A percentile compares a stretch with the other conserved stretches of the same genome.
These are phyloP conservation scores for Lizanozyma gosingica DNA, from an alignment of 1,139 yeast genomes.

Conservation along the genomic window DNA sequence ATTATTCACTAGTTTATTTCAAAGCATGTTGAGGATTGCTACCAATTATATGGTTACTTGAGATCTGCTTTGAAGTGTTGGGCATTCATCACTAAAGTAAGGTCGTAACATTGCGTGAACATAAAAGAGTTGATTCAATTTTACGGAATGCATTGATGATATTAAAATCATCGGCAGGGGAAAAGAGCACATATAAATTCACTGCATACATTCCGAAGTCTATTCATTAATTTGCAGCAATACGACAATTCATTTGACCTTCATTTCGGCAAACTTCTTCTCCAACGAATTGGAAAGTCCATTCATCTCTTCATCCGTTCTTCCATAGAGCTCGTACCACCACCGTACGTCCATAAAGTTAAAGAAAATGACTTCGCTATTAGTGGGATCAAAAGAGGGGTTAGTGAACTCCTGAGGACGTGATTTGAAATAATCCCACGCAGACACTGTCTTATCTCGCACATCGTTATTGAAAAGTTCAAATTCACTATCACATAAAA, in stretches of 20 bases:
- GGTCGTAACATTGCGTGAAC: no score
- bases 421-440: conserved; percentile 90
- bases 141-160: no score
- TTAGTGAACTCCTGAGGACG: conserved; percentile 66
- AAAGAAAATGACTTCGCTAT: conserved; percentile 51
- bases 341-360: conserved; percentile 53
- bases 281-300: conserved; percentile 38
- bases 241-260: background rate
- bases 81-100: no score
- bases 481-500: conserved; percentile 64
- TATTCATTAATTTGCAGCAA: no score
- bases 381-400: conserved; percentile 27
- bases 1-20: no score
- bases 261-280: background rate
- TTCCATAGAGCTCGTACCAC: conserved; percentile 40
- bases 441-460: conserved; percentile 54
- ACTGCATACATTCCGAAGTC: no score
- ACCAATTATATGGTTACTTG: no score
- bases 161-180: no score
- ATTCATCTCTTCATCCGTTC: conserved; percentile 41
- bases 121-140: no score
- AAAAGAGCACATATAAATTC: no score
- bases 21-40: no score
- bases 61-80: no score
- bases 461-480: conserved; percentile 42